Conservation (phyloP, 805 yeast species). For the Candida ipomoeae region DNA sequence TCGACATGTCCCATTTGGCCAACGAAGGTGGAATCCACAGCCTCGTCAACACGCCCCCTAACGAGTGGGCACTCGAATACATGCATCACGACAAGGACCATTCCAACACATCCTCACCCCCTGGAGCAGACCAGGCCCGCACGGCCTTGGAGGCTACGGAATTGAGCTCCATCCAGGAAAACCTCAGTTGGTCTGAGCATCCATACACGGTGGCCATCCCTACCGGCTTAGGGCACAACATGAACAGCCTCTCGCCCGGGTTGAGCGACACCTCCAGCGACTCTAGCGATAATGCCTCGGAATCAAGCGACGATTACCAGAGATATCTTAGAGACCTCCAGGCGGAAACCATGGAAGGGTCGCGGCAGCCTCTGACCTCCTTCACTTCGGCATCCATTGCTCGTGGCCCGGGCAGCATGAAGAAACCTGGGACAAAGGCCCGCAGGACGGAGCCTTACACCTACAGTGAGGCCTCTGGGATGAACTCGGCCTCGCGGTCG, state of each 20-base stretch:
- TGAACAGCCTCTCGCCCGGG: constrained; percentile 5
- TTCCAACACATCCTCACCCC: constrained; percentile 17
- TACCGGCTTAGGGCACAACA: constrained; percentile 2
- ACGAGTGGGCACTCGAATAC: constrained; percentile 13
- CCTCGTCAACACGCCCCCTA: constrained; percentile 13
- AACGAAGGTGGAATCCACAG: constrained; percentile 11
- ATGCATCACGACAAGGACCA: constrained; percentile 10
- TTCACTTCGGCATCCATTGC: constrained; percentile 15
- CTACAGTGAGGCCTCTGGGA: constrained; percentile 5
- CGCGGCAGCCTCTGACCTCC: constrained; percentile 16
- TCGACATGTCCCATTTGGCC: constrained; percentile 23
- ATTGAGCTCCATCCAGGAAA: neutral
- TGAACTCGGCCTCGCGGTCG: constrained; percentile 3
- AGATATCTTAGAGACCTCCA: constrained; percentile 16
- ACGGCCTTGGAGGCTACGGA: neutral
- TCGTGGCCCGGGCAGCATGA: constrained; percentile 14
- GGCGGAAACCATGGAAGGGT: constrained; percentile 11
- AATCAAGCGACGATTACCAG: constrained; percentile 18
- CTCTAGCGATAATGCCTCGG: constrained; percentile 3
- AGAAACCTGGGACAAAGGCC: constrained; percentile 5
- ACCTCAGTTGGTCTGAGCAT: neutral
- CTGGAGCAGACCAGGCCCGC: constrained; percentile 7
- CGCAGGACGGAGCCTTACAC: constrained; percentile 3
- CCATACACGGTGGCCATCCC: neutral
- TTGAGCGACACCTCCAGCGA: constrained; percentile 11